Percentiles rank a stretch among this genome's conserved stretches.
Conservation (phyloP, 2,329 filamentous ascomycete species). For the Aspergillus pseudonomiae region DNA sequence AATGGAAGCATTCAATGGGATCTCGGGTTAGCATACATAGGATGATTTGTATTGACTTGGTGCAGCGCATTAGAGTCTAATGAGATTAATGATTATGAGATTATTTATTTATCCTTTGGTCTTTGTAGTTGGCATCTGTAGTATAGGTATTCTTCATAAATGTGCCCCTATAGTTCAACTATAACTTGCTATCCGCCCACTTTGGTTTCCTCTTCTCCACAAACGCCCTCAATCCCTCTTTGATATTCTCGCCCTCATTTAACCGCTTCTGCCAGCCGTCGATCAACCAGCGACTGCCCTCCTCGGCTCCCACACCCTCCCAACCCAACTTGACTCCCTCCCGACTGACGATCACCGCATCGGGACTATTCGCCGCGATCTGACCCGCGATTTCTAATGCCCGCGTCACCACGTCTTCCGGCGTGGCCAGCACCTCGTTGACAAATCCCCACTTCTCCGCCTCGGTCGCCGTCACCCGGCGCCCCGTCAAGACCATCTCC, state of each 20-base stretch:
- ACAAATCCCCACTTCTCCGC: constrained; percentile 70
- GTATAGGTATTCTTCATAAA: too few relatives aligned
- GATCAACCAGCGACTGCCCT: constrained; percentile 61
- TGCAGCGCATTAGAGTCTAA: constrained; percentile 25
- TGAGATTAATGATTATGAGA: constrained; percentile 15
- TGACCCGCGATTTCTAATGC: constrained; percentile 64
- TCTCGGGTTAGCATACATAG: constrained; percentile 21
- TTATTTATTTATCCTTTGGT: background rate
- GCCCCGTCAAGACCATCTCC: constrained; percentile 72
- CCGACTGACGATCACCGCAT: constrained; percentile 73
- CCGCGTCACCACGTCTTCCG: constrained; percentile 29
- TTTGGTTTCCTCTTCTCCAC: constrained; percentile 72
- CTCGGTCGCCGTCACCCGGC: constrained; percentile 61
- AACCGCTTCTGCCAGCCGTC: constrained; percentile 63
- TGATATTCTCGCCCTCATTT: constrained; percentile 70
- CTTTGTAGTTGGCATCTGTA: background rate
- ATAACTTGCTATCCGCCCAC: constrained; percentile 56
- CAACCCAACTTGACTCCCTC: constrained; percentile 73
- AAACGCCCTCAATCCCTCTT: constrained; percentile 74
- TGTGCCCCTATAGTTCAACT: background rate
- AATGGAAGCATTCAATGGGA: constrained; percentile 23
- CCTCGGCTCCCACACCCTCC: constrained; percentile 68
- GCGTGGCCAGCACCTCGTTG: constrained; percentile 56
- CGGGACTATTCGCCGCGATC: constrained; percentile 71
- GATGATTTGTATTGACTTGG: constrained; percentile 20